Base-by-base conservation (phyloP, 805 yeast genomes). In the Sugiyamaella americana region DNA sequence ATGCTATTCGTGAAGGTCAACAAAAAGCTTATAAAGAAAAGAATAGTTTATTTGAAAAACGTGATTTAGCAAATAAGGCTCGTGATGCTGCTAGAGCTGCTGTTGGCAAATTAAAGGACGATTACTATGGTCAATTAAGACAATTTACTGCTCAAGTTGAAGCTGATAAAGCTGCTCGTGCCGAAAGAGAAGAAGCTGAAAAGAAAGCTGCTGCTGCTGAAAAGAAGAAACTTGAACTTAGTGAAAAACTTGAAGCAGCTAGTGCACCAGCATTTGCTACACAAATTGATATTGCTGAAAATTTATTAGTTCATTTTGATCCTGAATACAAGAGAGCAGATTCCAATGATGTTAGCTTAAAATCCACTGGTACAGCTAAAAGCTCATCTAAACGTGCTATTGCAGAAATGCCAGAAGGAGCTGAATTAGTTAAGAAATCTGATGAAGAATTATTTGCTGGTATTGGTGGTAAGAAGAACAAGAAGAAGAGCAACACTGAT, bases 271-370 rank as follows among this genome's bases (percentile, higher is more conserved):
- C 97, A 22, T 89, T 84, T 69, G 78, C 82, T 49, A 69, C 69
- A 39, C 95, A 93, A 69, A 82, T 91, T 58, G 74, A 74, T 55
- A 72, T 82, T 52, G 84, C 93, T 59, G 86, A 88, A 66, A 70
- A 75, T 46, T 73, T 88, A 62, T 73, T 89, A 63, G 61, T 69
- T 32, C 78, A 78, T 67, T 86, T 93, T 57, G 95, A 88, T 62
- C 93, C 94, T 56, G 62, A 82, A 40, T 80, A 78, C 67, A 86
- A 79, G 60, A 79, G 76, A 64, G 79, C 84, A 43, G 69, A 66
- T 22, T 61, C 61, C 44, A 26, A 40, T 26, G 64, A 61, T 37
- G 63, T 61, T 23, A 59, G 49, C 57, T 63, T 38, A 52, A 61
- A 30, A 55, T 67, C 62, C 41, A 55, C 57, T 41, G 50, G 58